Evolutionary conservation across 1,284 basidiomycete genomes (phyloP).

Genomic region (Leccinum huronense): DNA sequence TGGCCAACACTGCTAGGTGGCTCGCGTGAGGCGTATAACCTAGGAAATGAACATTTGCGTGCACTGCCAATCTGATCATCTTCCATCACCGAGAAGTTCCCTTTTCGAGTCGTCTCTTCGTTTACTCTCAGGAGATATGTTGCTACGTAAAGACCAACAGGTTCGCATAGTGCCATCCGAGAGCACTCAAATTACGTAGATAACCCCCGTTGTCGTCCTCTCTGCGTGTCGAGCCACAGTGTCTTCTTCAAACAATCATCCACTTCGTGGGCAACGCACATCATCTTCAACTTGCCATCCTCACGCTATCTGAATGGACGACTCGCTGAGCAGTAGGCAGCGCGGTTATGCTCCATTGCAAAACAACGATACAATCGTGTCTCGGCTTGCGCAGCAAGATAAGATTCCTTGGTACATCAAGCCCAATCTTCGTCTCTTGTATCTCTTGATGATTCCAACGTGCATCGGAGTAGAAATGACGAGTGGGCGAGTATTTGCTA

Average conservation of each 20-base stretch:
- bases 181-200: background rate
- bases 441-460: conserved; percentile 54
- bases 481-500: conserved; percentile 48
- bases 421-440: conserved; percentile 33
- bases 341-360: background rate
- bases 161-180: background rate
- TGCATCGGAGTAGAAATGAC: conserved; percentile 64
- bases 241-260: background rate
- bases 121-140: background rate
- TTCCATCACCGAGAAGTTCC: background rate
- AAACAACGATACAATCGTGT: conserved; percentile 41
- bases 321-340: background rate
- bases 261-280: background rate
- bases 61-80: too few relatives aligned
- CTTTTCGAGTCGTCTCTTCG: background rate
- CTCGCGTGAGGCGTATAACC: background rate
- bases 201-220: background rate
- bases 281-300: background rate
- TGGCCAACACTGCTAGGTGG: background rate
- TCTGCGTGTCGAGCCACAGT: background rate
- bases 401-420: conserved; percentile 56
- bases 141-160: background rate
- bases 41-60: background rate
- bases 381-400: conserved; percentile 44
- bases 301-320: conserved; percentile 10